Evolutionary conservation across 2,329 filamentous ascomycete species (phyloP).

Genomic region (Aspergillus puulaauensis): DNA sequence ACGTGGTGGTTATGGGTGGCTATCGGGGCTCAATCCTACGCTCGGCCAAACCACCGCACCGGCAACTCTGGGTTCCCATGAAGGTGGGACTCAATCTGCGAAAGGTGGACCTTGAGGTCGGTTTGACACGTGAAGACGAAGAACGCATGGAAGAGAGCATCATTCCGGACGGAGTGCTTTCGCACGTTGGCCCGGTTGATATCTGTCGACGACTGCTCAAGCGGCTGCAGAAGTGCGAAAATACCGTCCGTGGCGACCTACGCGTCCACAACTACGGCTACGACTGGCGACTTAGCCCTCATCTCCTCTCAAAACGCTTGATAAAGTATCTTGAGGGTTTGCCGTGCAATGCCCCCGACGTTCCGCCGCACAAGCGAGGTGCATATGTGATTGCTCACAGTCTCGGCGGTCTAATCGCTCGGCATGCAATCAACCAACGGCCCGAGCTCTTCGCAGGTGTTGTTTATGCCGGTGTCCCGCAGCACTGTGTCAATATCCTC

Average conservation of each 20-base stretch:
- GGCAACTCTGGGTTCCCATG: slow-evolving; percentile 91
- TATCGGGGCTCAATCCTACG: slow-evolving; percentile 88
- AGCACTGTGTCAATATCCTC: slow-evolving; percentile 86
- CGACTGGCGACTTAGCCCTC: slow-evolving; percentile 87
- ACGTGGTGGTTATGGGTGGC: slow-evolving; percentile 84
- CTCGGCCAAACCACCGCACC: slow-evolving; percentile 75
- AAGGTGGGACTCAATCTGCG: slow-evolving; percentile 90
- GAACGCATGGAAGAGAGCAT: slow-evolving; percentile 80
- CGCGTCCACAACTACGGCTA: slow-evolving; percentile 90
- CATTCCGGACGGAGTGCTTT: slow-evolving; percentile 82
- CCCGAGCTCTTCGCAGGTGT: slow-evolving; percentile 86
- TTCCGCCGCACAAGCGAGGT: slow-evolving; percentile 58
- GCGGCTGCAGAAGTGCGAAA: slow-evolving; percentile 70
- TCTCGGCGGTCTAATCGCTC: slow-evolving; percentile 81
- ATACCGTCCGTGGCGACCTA: slow-evolving; percentile 68
- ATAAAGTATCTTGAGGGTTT: slow-evolving; percentile 70
- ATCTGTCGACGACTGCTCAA: slow-evolving; percentile 81
- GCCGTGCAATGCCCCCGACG: slow-evolving; percentile 67
- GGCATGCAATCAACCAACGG: slow-evolving; percentile 80
- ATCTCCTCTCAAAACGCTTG: slow-evolving; percentile 70
- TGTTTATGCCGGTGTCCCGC: slow-evolving; percentile 79
- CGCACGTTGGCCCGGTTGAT: slow-evolving; percentile 87
- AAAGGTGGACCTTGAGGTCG: slow-evolving; percentile 88
- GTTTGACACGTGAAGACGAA: slow-evolving; percentile 77
- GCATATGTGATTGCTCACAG: slow-evolving; percentile 82